A percentile compares a stretch with the other conserved stretches of the same genome.
phyloP scores from a whole-genome alignment of 352 stramenopile genomes.

The Phytophthora vignae region DNA sequence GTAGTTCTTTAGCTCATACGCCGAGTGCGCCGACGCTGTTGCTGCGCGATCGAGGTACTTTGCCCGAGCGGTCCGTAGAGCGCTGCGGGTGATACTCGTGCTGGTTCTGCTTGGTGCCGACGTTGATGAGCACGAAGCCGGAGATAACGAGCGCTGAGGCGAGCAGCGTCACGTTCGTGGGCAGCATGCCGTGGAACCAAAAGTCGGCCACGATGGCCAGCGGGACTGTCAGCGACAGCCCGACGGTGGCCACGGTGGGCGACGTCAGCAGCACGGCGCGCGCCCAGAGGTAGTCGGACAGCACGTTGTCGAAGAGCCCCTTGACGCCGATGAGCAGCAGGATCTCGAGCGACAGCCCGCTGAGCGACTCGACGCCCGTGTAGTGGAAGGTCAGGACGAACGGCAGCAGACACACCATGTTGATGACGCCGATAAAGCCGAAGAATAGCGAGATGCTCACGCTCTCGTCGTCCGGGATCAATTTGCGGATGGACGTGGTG shows the following conservation, averaged over 20 bases:
- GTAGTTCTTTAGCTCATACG: conserved; percentile 13
- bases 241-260: conserved; percentile 96
- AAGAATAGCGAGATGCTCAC: conserved; percentile 95
- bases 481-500: conserved; percentile 85
- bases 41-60: conserved; percentile 11
- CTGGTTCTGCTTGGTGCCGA: conserved; percentile 70
- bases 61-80: conserved; percentile 40
- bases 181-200: conserved; percentile 62
- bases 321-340: conserved; percentile 88
- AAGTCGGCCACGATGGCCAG: conserved; percentile 94
- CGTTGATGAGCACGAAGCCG: conserved; percentile 78
- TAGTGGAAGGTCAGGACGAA: conserved; percentile 71
- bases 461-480: conserved; percentile 84
- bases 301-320: conserved; percentile 94
- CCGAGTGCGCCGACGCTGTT: conserved; percentile 18
- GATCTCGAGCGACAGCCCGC: conserved; percentile 72
- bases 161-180: conserved; percentile 62
- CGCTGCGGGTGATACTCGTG: conserved; percentile 62
- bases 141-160: conserved; percentile 71
- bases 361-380: conserved; percentile 68
- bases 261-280: conserved; percentile 94
- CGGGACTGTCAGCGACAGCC: conserved; percentile 96
- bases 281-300: conserved; percentile 97
- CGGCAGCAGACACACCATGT: conserved; percentile 82
- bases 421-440: conserved; percentile 94